Evolutionary conservation across 495 filamentous ascomycete species (phyloP), one percentile per base, ranked within the genome.

Genomic region (Podospora bellae-mahoneyi): DNA sequence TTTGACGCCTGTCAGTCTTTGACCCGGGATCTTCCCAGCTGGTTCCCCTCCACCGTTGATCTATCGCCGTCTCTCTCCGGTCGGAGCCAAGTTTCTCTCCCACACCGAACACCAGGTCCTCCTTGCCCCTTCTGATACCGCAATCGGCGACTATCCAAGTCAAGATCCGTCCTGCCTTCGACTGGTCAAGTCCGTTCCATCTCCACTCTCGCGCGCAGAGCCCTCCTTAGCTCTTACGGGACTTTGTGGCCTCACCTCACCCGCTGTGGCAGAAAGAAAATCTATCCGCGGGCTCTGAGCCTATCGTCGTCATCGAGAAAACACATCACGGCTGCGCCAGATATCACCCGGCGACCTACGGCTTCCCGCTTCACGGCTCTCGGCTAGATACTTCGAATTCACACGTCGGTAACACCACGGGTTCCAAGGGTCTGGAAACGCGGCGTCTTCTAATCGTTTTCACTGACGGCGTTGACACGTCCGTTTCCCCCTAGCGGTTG

Each of bases 151-250:
- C 71, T 69, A 34, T 65, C 71, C 60, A 71, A 68, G 65, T 63
- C 70, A 72, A 74, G 60, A 66, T 57, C 64, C 54, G 60, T 70
- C 63, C 66, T 66, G 69, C 70, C 66, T 69, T 74, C 53, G 65
- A 34, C 16, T 32, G 30, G n/a, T 55, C 64, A 65, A 68, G 64
- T 60, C 64, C 68, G 71, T 64, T 59, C 32, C 70, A 74, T 74
- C 76, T 64, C 76, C 75, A 73, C 74, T 73, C 69, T 70, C 66
- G 67, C 68, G 65, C 67, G 68, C 64, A 71, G 63, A 73, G 67
- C 64, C 64, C 70, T 66, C 60, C n/a, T 63, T 34, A 57, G 32
- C 62, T 23, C 28, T 53, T 59, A 58, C 55, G 58, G 39, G 58
- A 56, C 34, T 70, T 70, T 64, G 64, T 48, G 53, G 61, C 56